Conservation (phyloP, 148 eudicot species). For the Vaccinium myrtillus region DNA sequence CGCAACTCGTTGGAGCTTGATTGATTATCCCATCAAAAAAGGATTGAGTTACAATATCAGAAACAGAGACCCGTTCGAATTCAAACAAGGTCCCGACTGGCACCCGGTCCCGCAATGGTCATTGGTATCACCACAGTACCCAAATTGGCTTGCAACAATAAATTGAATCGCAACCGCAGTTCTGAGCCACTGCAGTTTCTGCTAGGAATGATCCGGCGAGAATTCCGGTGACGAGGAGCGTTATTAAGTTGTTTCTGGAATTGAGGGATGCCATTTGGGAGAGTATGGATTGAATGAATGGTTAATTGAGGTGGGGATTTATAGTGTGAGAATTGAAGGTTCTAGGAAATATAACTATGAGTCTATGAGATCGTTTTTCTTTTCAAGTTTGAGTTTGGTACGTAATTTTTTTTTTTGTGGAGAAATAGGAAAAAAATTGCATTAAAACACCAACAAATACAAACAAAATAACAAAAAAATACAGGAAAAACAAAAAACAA, state of each 20-base stretch:
- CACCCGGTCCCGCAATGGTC: slow-evolving; percentile 21
- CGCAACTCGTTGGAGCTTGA: slow-evolving; percentile 32
- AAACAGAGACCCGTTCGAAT: slow-evolving; percentile 28
- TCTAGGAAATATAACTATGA: too few species aligned
- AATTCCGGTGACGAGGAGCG: slow-evolving; percentile 10
- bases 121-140: slow-evolving; percentile 17
- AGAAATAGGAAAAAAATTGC: too few species aligned
- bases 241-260: background rate
- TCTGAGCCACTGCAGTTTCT: slow-evolving; percentile 26
- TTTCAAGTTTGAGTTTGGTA: background rate
- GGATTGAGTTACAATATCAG: slow-evolving; percentile 36
- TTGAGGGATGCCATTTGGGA: slow-evolving; percentile 5
- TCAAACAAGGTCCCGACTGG: slow-evolving; percentile 32
- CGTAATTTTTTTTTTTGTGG: too few species aligned
- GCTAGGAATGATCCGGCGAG: slow-evolving; percentile 16
- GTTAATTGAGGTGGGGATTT: too few species aligned
- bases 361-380: too few species aligned
- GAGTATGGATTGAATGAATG: background rate
- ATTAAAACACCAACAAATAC: too few species aligned
- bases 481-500: too few species aligned
- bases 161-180: slow-evolving; percentile 36
- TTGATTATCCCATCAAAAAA: slow-evolving; percentile 51
- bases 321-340: too few species aligned
- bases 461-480: too few species aligned
- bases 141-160: slow-evolving; percentile 24